Evolutionary conservation across 2,329 filamentous ascomycete genomes (phyloP), one percentile per base, ranked within the genome.

Genomic region (Sporothrix variecibatus): DNA sequence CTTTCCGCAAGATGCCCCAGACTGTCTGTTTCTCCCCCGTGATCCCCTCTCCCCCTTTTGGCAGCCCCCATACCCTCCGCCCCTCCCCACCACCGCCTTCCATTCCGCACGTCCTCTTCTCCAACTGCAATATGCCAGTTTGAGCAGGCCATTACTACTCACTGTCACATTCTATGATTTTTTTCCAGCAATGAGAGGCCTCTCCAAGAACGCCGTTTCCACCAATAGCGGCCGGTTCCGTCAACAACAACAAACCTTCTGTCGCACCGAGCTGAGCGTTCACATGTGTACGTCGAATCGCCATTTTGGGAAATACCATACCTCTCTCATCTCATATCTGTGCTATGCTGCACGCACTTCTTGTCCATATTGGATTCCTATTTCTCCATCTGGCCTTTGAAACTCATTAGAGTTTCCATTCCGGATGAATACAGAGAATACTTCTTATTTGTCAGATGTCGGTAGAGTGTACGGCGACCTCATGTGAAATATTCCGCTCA

Each of bases 151-250:
- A 8, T 65, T 38, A n/a, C 62, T 46, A 46, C 38, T 43, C 38
- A 43, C 1, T 17, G 38, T 40, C 11, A 31, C 43, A 15, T 17
- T 56, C 43, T 9, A 8, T 51, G 8, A 26, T 26, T 6, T 49
- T 67, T 67, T 68, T 68, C 65, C 65, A 51, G 43, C 65, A 68
- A 68, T 68, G 26, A 34, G 40, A 49, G 6, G 65, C 12, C 43
- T 51, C 20, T 49, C 43, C 64, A 31, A 31, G 40, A 49, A 1
- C 23, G 23, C 8, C 43, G 26, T 68, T 51, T 68, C 65, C 65
- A 68, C 65, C 26, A 49, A 49, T 68, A 43, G 23, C 12, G 9
- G 43, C 17, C 40, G 23, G 4, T 51, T 2, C 12, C 9, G 26
- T 34, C 11, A 28, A n/a, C 64, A 3, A 26, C 31, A 26, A 34